Evolutionary conservation across 495 filamentous ascomycete species (phyloP), one percentile per base, ranked within the genome.

Genomic region (Penicillium canariense): DNA sequence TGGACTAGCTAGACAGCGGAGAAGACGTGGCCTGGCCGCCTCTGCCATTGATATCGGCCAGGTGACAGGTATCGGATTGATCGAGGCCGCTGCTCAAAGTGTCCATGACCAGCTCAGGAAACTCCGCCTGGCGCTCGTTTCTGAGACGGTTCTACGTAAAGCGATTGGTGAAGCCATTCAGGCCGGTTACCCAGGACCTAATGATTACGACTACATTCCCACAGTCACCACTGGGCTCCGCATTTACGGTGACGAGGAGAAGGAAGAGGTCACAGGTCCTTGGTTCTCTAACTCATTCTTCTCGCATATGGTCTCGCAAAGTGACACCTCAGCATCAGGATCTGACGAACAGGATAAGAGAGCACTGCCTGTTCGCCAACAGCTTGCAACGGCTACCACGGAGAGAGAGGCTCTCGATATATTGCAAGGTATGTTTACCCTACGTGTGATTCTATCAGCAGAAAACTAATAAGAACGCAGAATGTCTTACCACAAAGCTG

Each of bases 1-100:
- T 7, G 43, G 51, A 9, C 43, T 80, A 0, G 69, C 67, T 0
- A 32, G 35, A 2, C 59, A 76, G 27, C 54, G 77, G 0, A 49
- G 66, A 20, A 48, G 32, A 11, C 65, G 68, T 1, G 74, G 75
- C 0, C 44, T 69, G 0, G 59, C 60, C 3, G 67, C 20, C 0
- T 46, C 54, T 17, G 34, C 49, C 1, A 52, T 71, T 11, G 30
- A 69, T 25, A 15, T 56, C 17, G 54, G 54, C 7, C 17, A 25
- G 5, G 22, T 56, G 40, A 23, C 42, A 14, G 54, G 54, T 5
- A 30, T 50, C 15, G 54, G 54, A 4, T 56, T 50, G 18, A 31
- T 56, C 18, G 48, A 47, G 8, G 27, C 38, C 27, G 42, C 43
- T 28, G 15, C 7, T 30, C 18, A 54, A 20, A 22, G 5, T 17